Percentiles rank a stretch among this genome's conserved stretches.
Evolutionary conservation across 768 basidiomycete genomes (phyloP).

Genomic region (Calvatia gigantea): DNA sequence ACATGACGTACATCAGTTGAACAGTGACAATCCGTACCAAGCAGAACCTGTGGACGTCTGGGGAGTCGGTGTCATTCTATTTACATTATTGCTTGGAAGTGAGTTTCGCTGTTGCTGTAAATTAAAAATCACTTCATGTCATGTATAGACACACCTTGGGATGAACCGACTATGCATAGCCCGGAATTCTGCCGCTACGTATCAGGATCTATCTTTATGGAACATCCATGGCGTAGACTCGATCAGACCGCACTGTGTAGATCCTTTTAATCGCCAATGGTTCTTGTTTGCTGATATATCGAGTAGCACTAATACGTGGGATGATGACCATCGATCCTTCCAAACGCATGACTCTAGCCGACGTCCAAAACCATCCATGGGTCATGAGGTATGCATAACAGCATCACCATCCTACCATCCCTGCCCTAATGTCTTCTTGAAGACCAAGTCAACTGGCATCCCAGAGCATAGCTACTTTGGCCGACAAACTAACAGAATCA

Average conservation of each 20-base stretch:
- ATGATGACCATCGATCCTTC: slow-evolving; percentile 71
- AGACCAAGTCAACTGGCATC: slow-evolving; percentile 71
- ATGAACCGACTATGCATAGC: slow-evolving; percentile 79
- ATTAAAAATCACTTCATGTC: background rate
- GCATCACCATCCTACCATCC: background rate
- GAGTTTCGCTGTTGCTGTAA: slow-evolving; percentile 24
- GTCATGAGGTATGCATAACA: slow-evolving; percentile 58
- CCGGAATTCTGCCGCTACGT: slow-evolving; percentile 79
- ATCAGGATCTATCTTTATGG: slow-evolving; percentile 66
- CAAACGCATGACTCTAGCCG: slow-evolving; percentile 59
- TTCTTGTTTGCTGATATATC: no score
- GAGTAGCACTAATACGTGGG: slow-evolving; percentile 75
- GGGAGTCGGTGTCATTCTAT: slow-evolving; percentile 94
- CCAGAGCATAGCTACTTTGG: slow-evolving; percentile 49
- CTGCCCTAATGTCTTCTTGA: background rate
- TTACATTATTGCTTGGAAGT: slow-evolving; percentile 90
- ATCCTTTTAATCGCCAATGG: slow-evolving; percentile 20
- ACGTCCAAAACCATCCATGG: slow-evolving; percentile 63
- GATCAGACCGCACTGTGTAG: slow-evolving; percentile 55
- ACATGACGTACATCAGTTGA: slow-evolving; percentile 46
- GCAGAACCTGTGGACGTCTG: slow-evolving; percentile 96
- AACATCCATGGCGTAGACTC: slow-evolving; percentile 79
- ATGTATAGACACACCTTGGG: slow-evolving; percentile 97
- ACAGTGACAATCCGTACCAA: slow-evolving; percentile 61
- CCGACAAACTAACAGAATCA: slow-evolving; percentile 65